Percentiles rank a stretch among this genome's conserved stretches.
Conservation (phyloP, 2,329 filamentous ascomycete genomes). For the Colletotrichum zoysiae region DNA sequence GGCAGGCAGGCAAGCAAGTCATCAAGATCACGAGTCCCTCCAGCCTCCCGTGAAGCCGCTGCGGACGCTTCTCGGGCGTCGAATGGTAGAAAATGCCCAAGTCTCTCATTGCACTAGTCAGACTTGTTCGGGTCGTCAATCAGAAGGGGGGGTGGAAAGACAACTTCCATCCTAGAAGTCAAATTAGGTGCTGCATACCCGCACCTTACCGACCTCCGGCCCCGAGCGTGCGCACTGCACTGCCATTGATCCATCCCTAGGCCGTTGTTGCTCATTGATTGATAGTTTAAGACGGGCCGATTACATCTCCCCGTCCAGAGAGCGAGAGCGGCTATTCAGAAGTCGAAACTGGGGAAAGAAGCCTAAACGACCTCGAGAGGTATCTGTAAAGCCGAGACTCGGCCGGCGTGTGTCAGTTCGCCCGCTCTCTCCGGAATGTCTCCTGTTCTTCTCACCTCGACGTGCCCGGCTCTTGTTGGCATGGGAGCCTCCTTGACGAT, state of each 20-base stretch:
- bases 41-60: background rate
- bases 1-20: background rate
- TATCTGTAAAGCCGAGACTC: background rate
- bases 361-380: background rate
- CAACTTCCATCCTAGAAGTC: background rate
- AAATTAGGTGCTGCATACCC: background rate
- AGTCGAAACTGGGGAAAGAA: background rate
- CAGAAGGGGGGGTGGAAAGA: no score
- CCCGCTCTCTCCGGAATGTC: background rate
- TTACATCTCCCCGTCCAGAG: background rate
- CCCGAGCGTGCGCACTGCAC: background rate
- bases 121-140: no score
- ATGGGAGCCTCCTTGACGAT: background rate
- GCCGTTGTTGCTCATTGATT: background rate
- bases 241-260: constrained; percentile 5
- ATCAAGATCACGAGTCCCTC: background rate
- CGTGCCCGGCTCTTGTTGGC: background rate
- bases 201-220: no score
- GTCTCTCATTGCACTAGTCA: no score
- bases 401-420: background rate
- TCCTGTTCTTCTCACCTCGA: background rate
- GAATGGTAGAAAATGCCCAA: no score
- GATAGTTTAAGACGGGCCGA: constrained; percentile 13
- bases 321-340: constrained; percentile 16
- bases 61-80: background rate